A percentile compares a stretch with the other conserved stretches of the same genome.
phyloP scores from a whole-genome alignment of 208 protist species.

The Vickermania spadyakhi region DNA sequence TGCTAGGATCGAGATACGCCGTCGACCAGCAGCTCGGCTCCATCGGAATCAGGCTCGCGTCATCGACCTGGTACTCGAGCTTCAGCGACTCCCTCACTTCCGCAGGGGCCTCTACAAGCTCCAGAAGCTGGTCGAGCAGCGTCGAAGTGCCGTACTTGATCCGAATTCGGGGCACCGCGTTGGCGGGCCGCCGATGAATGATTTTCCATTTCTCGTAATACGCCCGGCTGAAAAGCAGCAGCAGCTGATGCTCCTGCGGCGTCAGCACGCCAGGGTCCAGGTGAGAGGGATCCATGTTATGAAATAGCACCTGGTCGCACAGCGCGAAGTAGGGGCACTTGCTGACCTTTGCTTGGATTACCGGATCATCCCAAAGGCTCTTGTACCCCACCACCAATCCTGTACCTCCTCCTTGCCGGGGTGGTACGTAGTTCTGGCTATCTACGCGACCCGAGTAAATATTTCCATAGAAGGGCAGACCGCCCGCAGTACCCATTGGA shows the following conservation, averaged over 20 bases:
- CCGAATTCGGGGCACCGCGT: conserved; percentile 40
- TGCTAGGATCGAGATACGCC: conserved; percentile 68
- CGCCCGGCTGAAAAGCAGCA: conserved; percentile 74
- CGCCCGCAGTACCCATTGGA: conserved; percentile 40
- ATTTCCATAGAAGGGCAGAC: conserved; percentile 82
- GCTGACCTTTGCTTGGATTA: conserved; percentile 40
- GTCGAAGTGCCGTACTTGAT: conserved; percentile 47
- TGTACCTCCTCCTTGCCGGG: conserved; percentile 34
- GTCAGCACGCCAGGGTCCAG: conserved; percentile 77
- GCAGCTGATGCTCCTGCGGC: conserved; percentile 74
- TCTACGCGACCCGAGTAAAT: conserved; percentile 75
- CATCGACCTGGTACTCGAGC: conserved; percentile 73
- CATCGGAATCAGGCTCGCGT: conserved; percentile 74
- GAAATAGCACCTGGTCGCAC: conserved; percentile 78
- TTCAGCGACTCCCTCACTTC: conserved; percentile 39
- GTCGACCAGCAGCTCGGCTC: conserved; percentile 60
- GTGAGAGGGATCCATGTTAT: conserved; percentile 84
- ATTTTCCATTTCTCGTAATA: conserved; percentile 82
- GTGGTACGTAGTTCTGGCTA: conserved; percentile 61
- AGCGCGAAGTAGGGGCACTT: conserved; percentile 82
- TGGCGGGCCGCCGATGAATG: conserved; percentile 46
- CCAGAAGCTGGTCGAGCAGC: conserved; percentile 57
- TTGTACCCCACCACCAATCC: conserved; percentile 32
- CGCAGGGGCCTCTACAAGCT: conserved; percentile 30
- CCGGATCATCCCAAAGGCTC: conserved; percentile 62